Evolutionary conservation across 2,329 filamentous ascomycete genomes (phyloP).

Genomic region (Exophiala alcalophila): DNA sequence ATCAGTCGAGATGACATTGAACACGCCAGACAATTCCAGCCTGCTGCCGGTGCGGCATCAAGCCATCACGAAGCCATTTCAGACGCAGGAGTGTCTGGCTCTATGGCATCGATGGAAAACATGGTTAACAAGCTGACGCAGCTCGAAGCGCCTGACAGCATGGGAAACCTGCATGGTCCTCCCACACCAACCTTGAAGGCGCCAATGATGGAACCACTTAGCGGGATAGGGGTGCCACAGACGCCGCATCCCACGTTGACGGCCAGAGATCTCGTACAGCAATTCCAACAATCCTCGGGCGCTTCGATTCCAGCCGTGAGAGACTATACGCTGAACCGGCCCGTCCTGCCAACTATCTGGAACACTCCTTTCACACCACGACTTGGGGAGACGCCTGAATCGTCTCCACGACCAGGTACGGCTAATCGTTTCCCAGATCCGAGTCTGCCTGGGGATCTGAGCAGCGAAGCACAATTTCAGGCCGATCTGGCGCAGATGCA

Average conservation of each 20-base stretch:
- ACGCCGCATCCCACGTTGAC: conserved; percentile 11
- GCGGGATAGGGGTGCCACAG: conserved; percentile 1
- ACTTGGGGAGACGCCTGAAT: conserved; percentile 40
- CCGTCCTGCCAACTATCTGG: conserved; percentile 43
- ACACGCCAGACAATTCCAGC: conserved; percentile 23
- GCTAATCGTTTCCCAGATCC: conserved; percentile 19
- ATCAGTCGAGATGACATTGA: conserved; percentile 43
- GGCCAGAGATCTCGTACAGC: conserved; percentile 23
- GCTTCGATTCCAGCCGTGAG: conserved; percentile 8
- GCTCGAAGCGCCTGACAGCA: conserved; percentile 36
- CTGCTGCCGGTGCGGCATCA: neutral
- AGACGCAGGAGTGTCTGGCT: conserved; percentile 40
- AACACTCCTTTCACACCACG: conserved; percentile 46
- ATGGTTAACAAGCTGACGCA: conserved; percentile 59
- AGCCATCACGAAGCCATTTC: conserved; percentile 18
- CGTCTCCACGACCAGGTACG: conserved; percentile 37
- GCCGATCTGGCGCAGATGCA: conserved; percentile 11
- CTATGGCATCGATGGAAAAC: conserved; percentile 44
- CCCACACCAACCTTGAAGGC: conserved; percentile 2
- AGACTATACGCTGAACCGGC: conserved; percentile 17
- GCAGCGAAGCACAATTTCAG: conserved; percentile 16
- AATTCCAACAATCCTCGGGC: conserved; percentile 21
- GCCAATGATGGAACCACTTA: conserved; percentile 7
- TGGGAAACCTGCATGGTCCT: neutral
- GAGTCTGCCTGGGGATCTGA: neutral